Conservation (phyloP, 176 grass and related monocot genomes). For the Oryza nivara region DNA sequence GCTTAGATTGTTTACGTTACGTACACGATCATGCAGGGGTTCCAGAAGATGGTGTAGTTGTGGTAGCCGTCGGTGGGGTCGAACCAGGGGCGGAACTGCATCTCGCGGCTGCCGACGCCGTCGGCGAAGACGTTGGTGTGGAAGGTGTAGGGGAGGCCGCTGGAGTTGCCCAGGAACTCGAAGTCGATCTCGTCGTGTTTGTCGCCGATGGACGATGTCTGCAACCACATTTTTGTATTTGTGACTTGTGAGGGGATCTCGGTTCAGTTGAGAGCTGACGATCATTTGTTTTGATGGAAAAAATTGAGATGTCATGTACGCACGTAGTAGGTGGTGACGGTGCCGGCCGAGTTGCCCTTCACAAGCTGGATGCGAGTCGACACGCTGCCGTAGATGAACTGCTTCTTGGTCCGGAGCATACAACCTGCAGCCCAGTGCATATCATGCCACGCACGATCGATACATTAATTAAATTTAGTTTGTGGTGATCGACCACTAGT, state of each 20-base stretch:
- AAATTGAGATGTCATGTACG: not conserved
- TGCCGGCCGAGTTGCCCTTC: constrained; percentile 60
- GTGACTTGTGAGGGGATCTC: not conserved
- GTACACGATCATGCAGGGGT: constrained; percentile 65
- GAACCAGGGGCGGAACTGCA: constrained; percentile 82
- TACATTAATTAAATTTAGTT: not conserved
- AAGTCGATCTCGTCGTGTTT: constrained; percentile 83
- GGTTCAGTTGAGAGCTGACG: too few species aligned
- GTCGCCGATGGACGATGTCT: constrained; percentile 56
- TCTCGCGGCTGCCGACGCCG: constrained; percentile 55
- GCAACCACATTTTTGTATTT: not conserved
- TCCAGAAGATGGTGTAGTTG: constrained; percentile 95
- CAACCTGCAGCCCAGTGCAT: constrained; percentile 22
- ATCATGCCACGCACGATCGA: not conserved
- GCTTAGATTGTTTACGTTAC: not conserved
- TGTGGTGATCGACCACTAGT: too few species aligned
- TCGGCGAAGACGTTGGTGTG: constrained; percentile 80
- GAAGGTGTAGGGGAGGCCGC: constrained; percentile 72
- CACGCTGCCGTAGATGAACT: constrained; percentile 68
- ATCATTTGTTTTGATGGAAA: too few species aligned
- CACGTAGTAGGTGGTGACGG: constrained; percentile 74
- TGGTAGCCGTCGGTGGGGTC: constrained; percentile 72
- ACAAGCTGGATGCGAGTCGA: constrained; percentile 66
- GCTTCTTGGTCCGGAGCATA: constrained; percentile 48
- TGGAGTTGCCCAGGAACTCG: constrained; percentile 79